These are phyloP conservation scores for Protomyces arabidopsidicola DNA, from an alignment of 1,139 yeast genomes.

Conservation along the genomic window DNA sequence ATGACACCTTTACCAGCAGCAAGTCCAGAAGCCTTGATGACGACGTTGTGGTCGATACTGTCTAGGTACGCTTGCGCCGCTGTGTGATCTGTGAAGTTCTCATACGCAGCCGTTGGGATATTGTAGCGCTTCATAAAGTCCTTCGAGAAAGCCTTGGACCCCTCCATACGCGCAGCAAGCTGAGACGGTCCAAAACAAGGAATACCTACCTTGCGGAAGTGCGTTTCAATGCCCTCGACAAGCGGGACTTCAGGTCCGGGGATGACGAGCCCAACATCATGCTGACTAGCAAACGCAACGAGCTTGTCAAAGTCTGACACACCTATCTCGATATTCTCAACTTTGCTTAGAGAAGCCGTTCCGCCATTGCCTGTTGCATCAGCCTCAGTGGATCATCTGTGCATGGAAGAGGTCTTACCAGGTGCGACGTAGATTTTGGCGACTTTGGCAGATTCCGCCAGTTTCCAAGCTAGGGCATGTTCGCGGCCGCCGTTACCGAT, in stretches of 20 bases:
- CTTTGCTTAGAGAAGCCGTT: conserved; percentile 54
- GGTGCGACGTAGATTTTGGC: conserved; percentile 82
- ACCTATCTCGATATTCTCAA: conserved; percentile 65
- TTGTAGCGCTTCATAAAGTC: conserved; percentile 85
- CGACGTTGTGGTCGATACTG: conserved; percentile 67
- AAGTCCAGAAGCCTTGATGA: conserved; percentile 93
- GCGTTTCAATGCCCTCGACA: conserved; percentile 80
- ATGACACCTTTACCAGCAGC: conserved; percentile 99
- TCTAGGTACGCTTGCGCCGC: conserved; percentile 68
- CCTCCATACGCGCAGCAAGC: conserved; percentile 91
- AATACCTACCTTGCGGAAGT: conserved; percentile 70
- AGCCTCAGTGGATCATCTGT: background rate
- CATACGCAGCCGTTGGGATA: conserved; percentile 90
- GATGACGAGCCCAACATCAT: conserved; percentile 67
- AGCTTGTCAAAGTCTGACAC: conserved; percentile 43
- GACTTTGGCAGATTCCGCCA: conserved; percentile 72
- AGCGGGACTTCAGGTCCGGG: conserved; percentile 99
- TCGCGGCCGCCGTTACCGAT: conserved; percentile 99
- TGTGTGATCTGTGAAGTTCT: conserved; percentile 70
- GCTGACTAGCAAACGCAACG: conserved; percentile 63
- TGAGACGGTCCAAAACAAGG: conserved; percentile 95
- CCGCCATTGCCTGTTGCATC: conserved; percentile 64
- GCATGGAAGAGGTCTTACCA: conserved; percentile 44
- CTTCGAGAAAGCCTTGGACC: conserved; percentile 92
- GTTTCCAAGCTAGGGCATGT: conserved; percentile 92